phyloP scores from a whole-genome alignment of 495 filamentous ascomycete genomes.

The Penicillium malachiteum region DNA sequence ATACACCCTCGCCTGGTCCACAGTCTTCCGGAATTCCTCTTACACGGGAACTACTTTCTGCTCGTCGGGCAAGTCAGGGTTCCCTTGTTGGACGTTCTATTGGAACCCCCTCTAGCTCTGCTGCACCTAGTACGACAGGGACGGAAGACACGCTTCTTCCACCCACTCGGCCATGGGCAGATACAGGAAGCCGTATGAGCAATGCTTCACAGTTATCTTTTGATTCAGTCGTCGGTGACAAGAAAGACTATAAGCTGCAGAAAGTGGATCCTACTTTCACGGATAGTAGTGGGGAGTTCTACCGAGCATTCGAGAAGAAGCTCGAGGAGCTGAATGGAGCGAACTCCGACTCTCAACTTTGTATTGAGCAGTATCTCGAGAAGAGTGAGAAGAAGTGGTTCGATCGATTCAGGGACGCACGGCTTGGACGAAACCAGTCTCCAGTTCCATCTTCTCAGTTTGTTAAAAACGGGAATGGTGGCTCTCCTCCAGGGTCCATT shows the following conservation, averaged over 20 bases:
- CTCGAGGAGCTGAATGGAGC: conserved; percentile 56
- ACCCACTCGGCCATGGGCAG: conserved; percentile 32
- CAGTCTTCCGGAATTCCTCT: conserved; percentile 13
- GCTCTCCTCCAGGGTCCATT: conserved; percentile 36
- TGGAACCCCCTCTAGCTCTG: conserved; percentile 18
- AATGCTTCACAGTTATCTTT: conserved; percentile 49
- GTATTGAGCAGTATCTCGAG: conserved; percentile 65
- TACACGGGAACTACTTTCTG: conserved; percentile 20
- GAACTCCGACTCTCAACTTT: conserved; percentile 59
- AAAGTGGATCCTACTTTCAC: conserved; percentile 72
- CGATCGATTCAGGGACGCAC: conserved; percentile 59
- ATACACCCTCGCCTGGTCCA: conserved; percentile 13
- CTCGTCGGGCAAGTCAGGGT: conserved; percentile 32
- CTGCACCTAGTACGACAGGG: conserved; percentile 40
- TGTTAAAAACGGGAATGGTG: conserved; percentile 22
- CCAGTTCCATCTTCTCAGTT: conserved; percentile 44
- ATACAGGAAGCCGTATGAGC: conserved; percentile 40
- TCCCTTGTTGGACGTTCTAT: conserved; percentile 22
- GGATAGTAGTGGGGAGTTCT: conserved; percentile 63
- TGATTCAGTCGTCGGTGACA: conserved; percentile 58
- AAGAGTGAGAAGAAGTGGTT: conserved; percentile 75
- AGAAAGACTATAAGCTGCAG: conserved; percentile 64
- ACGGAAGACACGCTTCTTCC: conserved; percentile 41
- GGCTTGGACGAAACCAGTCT: conserved; percentile 48
- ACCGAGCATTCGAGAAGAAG: conserved; percentile 57